Conservation (phyloP, 2,329 filamentous ascomycete species). For the Curvularia verruculosa region DNA sequence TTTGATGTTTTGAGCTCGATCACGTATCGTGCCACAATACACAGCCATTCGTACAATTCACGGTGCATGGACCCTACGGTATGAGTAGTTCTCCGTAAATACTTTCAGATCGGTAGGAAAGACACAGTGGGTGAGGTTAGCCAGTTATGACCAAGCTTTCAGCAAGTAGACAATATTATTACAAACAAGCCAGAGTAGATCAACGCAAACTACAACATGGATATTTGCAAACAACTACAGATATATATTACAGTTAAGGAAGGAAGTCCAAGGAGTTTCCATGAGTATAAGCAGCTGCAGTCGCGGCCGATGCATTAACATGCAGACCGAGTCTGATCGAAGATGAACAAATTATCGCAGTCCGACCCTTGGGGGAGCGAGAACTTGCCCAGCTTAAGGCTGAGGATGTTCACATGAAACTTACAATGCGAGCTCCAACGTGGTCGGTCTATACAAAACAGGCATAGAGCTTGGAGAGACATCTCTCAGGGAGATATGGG, state of each 20-base stretch:
- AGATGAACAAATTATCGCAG: not conserved
- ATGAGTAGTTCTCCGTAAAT: not conserved
- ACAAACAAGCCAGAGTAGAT: not conserved
- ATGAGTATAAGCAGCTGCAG: not conserved
- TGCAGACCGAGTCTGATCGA: not conserved
- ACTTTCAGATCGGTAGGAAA: not conserved
- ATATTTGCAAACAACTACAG: not conserved
- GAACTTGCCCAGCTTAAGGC: not conserved
- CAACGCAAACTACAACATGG: not conserved
- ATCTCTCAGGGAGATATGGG: not conserved
- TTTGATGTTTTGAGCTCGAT: too few relatives aligned
- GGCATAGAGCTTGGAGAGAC: not conserved
- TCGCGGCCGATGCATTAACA: not conserved
- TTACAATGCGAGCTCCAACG: not conserved
- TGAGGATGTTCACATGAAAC: not conserved
- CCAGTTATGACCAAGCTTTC: too few relatives aligned
- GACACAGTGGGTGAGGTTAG: not conserved
- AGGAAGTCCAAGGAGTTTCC: not conserved
- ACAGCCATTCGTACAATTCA: too few relatives aligned
- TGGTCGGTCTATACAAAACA: not conserved
- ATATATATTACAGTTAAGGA: not conserved
- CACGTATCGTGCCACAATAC: too few relatives aligned
- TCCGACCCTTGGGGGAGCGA: not conserved
- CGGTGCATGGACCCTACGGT: not conserved
- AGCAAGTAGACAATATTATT: too few relatives aligned